Evolutionary conservation across 306 rosid genomes (phyloP), one percentile per base, ranked within the genome.

Genomic region (Datisca glomerata): DNA sequence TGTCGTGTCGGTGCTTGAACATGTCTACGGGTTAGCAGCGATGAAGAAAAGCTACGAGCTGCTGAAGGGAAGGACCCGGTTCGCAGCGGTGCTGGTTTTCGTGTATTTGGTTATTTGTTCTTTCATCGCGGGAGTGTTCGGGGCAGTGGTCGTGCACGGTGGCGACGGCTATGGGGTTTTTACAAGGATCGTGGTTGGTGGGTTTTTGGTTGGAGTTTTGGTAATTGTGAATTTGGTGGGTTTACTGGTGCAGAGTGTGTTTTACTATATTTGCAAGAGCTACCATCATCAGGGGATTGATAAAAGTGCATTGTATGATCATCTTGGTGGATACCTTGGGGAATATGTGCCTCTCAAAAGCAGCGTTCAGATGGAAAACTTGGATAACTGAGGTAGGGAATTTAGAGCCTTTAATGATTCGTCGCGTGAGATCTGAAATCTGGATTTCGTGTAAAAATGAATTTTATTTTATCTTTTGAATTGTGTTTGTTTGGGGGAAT

Each of bases 301-400:
- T 57, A 89, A 84, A 74, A 74, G 18, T 12, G 98, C 92, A 4
- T 55, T 89, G 58, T 71, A 75, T 44, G 96, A 89, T 57, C 98
- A 89, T 55, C 86, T 91, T 24, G 96, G 98, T 24, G 98, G 96
- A 0, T 91, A 91, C 51, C 98, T 89, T 12, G 98, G 98, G 10
- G 98, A 89, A 53, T 89, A 84, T 42, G 98, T 91, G 64, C 98
- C 98, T 25, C 71, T 89, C 5, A 89, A 89, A 60, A 89, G 96
- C 71, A 89, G 78, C 68, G 55, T 89, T 73, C 96, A 89, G 53
- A 75, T 84, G 98, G 98, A 89, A 40, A 71, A 78, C 55, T 36
- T 84, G 69, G 98, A 70, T 63, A 70, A 56, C 35, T 89, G 75
- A 80, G 47, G n/a, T n/a, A n/a, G n/a, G n/a, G n/a, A n/a, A n/a